A percentile compares a stretch with the other conserved stretches of the same genome.
phyloP scores from a whole-genome alignment of 495 filamentous ascomycete species.

The Sordaria brevicollis region DNA sequence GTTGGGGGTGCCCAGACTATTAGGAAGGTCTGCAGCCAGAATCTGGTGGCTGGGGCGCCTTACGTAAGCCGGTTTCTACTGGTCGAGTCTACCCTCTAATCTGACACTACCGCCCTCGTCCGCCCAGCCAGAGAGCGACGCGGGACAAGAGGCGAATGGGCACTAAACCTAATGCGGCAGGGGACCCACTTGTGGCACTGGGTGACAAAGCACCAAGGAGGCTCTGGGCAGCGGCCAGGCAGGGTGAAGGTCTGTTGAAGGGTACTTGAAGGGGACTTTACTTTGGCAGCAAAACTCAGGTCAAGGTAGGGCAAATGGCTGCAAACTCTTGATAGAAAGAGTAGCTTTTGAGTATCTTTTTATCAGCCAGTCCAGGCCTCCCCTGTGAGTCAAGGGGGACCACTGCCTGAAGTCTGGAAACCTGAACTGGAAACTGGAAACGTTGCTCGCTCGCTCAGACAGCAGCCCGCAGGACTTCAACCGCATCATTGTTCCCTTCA shows the following conservation, averaged over 20 bases:
- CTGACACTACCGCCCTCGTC: neutral
- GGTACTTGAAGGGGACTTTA: neutral
- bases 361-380: neutral
- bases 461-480: neutral
- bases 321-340: neutral
- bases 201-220: neutral
- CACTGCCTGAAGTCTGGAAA: neutral
- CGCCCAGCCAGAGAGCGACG: neutral
- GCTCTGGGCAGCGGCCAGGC: neutral
- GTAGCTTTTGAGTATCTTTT: neutral
- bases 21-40: too few species aligned
- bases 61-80: too few species aligned
- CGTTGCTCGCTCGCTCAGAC: neutral
- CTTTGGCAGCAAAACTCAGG: neutral
- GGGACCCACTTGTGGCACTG: neutral
- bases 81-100: too few species aligned
- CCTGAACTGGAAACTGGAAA: neutral
- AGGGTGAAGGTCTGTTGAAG: neutral
- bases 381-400: neutral
- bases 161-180: neutral
- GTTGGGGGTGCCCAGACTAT: too few species aligned
- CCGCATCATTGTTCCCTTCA: neutral
- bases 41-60: too few species aligned
- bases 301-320: neutral
- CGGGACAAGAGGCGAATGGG: neutral